phyloP scores from a whole-genome alignment of 2,329 filamentous ascomycete species.

The Ophiostoma populinum region DNA sequence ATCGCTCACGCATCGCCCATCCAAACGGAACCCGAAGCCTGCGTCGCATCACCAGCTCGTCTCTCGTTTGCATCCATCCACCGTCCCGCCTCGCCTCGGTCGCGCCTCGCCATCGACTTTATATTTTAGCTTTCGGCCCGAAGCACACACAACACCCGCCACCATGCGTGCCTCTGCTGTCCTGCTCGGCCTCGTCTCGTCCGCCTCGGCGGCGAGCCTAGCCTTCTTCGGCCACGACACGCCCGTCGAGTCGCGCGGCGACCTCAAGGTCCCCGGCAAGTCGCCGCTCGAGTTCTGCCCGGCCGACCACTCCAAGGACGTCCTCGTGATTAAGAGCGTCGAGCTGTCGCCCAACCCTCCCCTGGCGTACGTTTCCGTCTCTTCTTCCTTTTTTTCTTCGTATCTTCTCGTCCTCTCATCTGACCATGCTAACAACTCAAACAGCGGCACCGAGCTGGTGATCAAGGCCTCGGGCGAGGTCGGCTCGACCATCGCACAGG shows the following conservation, averaged over 20 bases:
- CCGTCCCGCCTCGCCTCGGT: no score
- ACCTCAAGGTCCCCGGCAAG: conserved; percentile 58
- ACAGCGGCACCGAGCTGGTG: conserved; percentile 56
- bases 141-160: no score
- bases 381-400: background rate
- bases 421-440: background rate
- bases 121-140: no score
- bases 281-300: conserved; percentile 71
- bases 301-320: conserved; percentile 47
- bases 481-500: conserved; percentile 52
- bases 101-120: no score
- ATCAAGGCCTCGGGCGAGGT: conserved; percentile 71
- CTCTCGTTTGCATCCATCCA: no score
- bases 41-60: no score
- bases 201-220: conserved; percentile 23
- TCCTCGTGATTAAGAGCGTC: conserved; percentile 61
- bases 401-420: no score
- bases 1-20: no score
- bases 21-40: no score
- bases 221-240: conserved; percentile 30
- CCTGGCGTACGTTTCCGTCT: conserved; percentile 42
- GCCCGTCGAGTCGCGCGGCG: conserved; percentile 28
- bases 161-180: conserved; percentile 25
- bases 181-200: conserved; percentile 28
- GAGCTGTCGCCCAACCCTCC: conserved; percentile 79